These are phyloP conservation scores for Candida gigantensis DNA, from an alignment of 1,139 yeast genomes.

Conservation along the genomic window DNA sequence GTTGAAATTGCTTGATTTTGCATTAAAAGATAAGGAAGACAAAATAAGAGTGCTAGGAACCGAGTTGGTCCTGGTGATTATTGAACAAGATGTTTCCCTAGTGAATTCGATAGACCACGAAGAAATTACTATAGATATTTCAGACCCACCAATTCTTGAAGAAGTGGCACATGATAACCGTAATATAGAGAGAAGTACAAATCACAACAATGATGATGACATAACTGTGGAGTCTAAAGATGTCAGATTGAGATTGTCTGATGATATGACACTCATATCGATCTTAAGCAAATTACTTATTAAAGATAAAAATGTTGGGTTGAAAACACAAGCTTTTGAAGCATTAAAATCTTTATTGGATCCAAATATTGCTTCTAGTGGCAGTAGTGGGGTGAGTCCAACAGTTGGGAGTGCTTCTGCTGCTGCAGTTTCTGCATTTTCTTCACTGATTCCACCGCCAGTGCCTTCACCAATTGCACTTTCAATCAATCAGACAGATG, in stretches of 20 bases:
- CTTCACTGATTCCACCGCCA: background rate
- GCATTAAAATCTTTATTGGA: conserved; percentile 75
- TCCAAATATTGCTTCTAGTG: conserved; percentile 42
- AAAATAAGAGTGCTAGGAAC: conserved; percentile 71
- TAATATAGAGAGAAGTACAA: background rate
- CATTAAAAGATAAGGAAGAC: conserved; percentile 55
- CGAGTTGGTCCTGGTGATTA: conserved; percentile 75
- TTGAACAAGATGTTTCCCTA: conserved; percentile 79
- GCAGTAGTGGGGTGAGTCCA: conserved; percentile 6
- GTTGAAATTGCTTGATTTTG: conserved; percentile 68
- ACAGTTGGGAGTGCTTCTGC: conserved; percentile 6
- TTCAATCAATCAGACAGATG: background rate
- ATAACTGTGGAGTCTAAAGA: conserved; percentile 20
- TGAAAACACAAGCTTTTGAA: conserved; percentile 81
- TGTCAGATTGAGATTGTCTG: conserved; percentile 39
- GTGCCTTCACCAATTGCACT: background rate
- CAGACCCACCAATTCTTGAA: conserved; percentile 30
- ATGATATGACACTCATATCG: conserved; percentile 62
- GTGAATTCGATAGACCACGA: conserved; percentile 48
- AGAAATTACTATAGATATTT: conserved; percentile 32
- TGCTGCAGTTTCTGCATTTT: background rate
- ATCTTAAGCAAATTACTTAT: conserved; percentile 64
- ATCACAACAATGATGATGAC: conserved; percentile 8
- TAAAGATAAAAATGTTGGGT: conserved; percentile 66
- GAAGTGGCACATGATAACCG: conserved; percentile 5